Evolutionary conservation across 1,139 yeast species (phyloP), one percentile per base, ranked within the genome.

Genomic region (Candida sanyaensis): DNA sequence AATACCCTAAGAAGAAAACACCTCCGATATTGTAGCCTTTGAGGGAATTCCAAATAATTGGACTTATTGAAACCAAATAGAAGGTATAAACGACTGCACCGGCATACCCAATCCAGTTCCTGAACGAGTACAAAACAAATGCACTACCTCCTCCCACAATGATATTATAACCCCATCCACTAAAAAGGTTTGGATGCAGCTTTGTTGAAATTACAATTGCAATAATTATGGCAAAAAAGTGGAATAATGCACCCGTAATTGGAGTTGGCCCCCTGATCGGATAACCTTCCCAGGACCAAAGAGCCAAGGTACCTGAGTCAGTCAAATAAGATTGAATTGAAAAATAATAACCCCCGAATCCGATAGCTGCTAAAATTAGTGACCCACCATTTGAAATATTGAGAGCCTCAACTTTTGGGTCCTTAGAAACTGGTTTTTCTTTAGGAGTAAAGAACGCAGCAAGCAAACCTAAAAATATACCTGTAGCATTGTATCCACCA

Each of bases 271-370:
- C 98, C 9, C 74, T 72, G 13, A 89, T 73, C 42, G 96, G 96
- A 64, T 77, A 93, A 1, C 99, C 99, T 54, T 86, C 88, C 98
- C 98, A 93, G 11, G 84, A 83, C 98, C 98, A 93, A 44, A 86
- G 75, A 13, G 89, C 86, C 46, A 92, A 76, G 6, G 96, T 88
- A 3, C 96, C 85, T 0, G 97, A 80, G 63, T 93, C 99, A 21
- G 89, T 80, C 46, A 92, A 68, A 69, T 85, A 81, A 10, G 95
- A 88, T 58, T 86, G 87, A 31, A 87, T 66, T 6, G 88, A 80
- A 64, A 85, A 92, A 42, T 91, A 64, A 50, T 86, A 74, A 0
- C 92, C 84, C 28, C 96, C 97, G 54, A 92, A 75, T 1, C 96
- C 97, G 36, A 82, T 50, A 1, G 87, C 80, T 1, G 90, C 79